Evolutionary conservation across 2,329 filamentous ascomycete species (phyloP).

Genomic region (Fusarium mangiferae): DNA sequence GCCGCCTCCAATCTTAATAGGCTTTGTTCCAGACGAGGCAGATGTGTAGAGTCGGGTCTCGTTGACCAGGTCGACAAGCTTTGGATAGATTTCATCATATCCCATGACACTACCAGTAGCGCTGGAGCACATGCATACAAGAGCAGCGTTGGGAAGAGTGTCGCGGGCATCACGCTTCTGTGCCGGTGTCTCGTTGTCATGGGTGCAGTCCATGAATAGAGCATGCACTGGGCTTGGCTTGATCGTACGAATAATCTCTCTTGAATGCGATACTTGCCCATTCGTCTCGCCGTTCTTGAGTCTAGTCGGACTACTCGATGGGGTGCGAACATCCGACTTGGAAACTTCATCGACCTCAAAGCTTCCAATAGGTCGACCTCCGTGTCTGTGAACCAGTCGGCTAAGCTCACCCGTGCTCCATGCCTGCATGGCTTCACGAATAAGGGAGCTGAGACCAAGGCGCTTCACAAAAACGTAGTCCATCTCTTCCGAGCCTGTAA

Average conservation of each 20-base stretch:
- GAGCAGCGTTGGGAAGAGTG: constrained; percentile 90
- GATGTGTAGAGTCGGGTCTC: constrained; percentile 88
- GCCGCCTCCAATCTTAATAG: constrained; percentile 73
- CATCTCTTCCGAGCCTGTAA: constrained; percentile 94
- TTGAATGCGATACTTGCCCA: constrained; percentile 52
- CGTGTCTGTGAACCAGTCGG: constrained; percentile 90
- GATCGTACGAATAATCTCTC: constrained; percentile 81
- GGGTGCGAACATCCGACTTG: constrained; percentile 61
- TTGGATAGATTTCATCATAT: constrained; percentile 96
- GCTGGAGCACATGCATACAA: constrained; percentile 96
- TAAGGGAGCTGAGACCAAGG: constrained; percentile 88
- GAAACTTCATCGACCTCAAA: constrained; percentile 93
- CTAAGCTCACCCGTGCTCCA: constrained; percentile 96
- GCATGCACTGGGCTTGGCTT: constrained; percentile 91
- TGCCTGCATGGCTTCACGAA: constrained; percentile 97
- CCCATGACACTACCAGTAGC: constrained; percentile 97
- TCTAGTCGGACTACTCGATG: constrained; percentile 46
- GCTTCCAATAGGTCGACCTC: constrained; percentile 93
- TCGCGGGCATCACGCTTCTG: constrained; percentile 96
- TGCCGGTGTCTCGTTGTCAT: constrained; percentile 96
- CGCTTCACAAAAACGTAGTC: constrained; percentile 96
- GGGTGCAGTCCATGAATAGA: constrained; percentile 98
- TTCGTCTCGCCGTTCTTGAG: constrained; percentile 36
- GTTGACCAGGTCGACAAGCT: constrained; percentile 90
- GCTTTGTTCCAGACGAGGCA: constrained; percentile 69